These are phyloP conservation scores for Leishmania major DNA, from an alignment of 208 protist genomes.

Conservation along the genomic window DNA sequence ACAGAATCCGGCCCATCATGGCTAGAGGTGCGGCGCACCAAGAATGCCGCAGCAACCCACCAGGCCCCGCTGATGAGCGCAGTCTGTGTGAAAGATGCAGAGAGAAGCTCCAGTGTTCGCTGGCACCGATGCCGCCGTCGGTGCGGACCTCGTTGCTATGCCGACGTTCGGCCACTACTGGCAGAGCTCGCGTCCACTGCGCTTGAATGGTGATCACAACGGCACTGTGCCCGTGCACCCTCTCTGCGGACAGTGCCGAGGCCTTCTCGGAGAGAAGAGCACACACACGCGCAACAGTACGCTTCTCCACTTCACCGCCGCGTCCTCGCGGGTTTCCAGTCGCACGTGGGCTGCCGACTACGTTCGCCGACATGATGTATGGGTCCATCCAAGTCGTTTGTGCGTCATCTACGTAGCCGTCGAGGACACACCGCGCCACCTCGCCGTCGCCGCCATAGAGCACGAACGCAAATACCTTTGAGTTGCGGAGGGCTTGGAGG, in stretches of 20 bases:
- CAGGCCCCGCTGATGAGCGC: background rate
- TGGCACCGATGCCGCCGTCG: background rate
- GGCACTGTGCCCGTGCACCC: background rate
- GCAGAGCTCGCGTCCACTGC: slow-evolving; percentile 5
- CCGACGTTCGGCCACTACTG: background rate
- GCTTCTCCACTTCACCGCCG: background rate
- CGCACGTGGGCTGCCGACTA: background rate
- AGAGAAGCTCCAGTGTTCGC: slow-evolving; percentile 15
- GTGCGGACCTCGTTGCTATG: background rate
- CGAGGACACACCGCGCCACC: slow-evolving; percentile 19
- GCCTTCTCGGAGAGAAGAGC: slow-evolving; percentile 12
- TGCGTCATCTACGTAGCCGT: slow-evolving; percentile 30
- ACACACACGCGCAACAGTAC: slow-evolving; percentile 13
- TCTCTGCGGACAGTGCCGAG: background rate
- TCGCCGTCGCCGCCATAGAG: slow-evolving; percentile 16
- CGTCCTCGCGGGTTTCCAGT: background rate
- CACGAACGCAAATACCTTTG: slow-evolving; percentile 24
- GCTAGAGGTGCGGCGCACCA: background rate
- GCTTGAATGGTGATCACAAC: slow-evolving; percentile 21
- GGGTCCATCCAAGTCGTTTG: background rate
- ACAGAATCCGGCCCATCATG: slow-evolving; percentile 4
- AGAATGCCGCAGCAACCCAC: background rate
- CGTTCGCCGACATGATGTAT: background rate
- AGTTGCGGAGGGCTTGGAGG: background rate
- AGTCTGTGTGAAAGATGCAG: slow-evolving; percentile 18